phyloP scores from a whole-genome alignment of 78 protist genomes.

The Guillardia theta region DNA sequence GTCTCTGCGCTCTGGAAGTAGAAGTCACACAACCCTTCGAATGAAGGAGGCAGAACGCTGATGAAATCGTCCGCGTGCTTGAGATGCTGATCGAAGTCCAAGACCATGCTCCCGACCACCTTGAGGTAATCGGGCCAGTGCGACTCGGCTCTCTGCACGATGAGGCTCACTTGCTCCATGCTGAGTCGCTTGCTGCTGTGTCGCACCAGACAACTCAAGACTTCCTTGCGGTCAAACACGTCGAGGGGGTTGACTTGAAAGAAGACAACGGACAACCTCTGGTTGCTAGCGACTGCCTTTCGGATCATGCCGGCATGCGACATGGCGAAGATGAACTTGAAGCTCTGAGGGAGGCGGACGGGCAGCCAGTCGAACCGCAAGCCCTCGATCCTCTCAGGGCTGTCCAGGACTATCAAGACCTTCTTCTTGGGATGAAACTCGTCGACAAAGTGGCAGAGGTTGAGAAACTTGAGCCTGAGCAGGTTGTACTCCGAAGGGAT shows the following conservation, averaged over 20 bases:
- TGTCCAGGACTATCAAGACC: not conserved
- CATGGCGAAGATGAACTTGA: not conserved
- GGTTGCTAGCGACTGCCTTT: not conserved
- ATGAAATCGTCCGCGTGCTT: not conserved
- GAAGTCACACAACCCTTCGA: not conserved
- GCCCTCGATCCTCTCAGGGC: not conserved
- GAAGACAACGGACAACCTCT: not conserved
- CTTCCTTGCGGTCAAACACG: not conserved
- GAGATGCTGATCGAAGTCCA: not conserved
- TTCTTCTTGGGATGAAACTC: not conserved
- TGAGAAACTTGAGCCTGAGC: not conserved
- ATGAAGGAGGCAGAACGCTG: not conserved
- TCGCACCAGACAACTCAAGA: not conserved
- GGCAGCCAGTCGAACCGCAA: conserved; percentile 22
- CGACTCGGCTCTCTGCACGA: not conserved
- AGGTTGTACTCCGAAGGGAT: not conserved
- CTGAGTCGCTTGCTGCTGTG: not conserved
- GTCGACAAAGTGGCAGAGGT: not conserved
- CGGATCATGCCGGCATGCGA: not conserved
- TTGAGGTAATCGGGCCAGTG: not conserved
- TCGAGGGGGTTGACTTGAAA: not conserved
- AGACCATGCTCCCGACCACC: not conserved
- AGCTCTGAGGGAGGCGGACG: not conserved
- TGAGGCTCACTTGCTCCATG: not conserved
- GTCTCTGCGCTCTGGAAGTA: not conserved